Evolutionary conservation across 495 filamentous ascomycete genomes (phyloP), one percentile per base, ranked within the genome.

Genomic region (Aspergillus campestris): DNA sequence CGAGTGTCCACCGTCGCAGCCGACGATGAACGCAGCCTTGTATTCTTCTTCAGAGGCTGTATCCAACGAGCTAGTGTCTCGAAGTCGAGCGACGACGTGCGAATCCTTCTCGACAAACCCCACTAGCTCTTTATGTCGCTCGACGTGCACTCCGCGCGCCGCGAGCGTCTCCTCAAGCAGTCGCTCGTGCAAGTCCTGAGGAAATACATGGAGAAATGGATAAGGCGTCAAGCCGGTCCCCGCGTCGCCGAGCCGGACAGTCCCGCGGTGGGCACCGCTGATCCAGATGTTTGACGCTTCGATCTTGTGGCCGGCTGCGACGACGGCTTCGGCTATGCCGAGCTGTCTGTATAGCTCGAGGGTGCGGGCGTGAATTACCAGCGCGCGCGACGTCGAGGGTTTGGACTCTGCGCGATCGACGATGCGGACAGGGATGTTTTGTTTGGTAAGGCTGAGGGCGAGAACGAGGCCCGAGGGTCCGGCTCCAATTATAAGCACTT

Each of bases 291-390:
- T 68, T 8, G 59, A 65, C 8, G 61, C 63, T 29, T 48, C 54
- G 3, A 68, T 34, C 42, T 61, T 59, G 47, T 65, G 61, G 11
- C 65, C 64, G 11, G 41, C 42, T n/a, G 44, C 44, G 9, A 63
- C 30, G 11, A 69, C 34, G 9, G 58, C 57, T 11, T 70, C 67
- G 5, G 56, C 55, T 15, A 73, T 41, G 9, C 61, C 61, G 3
- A 71, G 53, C 38, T 66, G 64, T 12, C 58, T 60, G 38, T 67
- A 70, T 8, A 73, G 40, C 36, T 73, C 69, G 24, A 73, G 47
- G 9, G 66, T 70, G 8, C 69, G 65, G 5, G 67, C 65, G 44
- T 73, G 67, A 7, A 73, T 57, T 34, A 52, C 57, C 0, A 66
- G 49, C 5, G 67, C 67, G 7, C 64, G 64, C 0, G 68, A 69